Percentiles rank a stretch among this genome's conserved stretches.
phyloP scores from a whole-genome alignment of 2,329 filamentous ascomycete species.

The Exophiala sp. region DNA sequence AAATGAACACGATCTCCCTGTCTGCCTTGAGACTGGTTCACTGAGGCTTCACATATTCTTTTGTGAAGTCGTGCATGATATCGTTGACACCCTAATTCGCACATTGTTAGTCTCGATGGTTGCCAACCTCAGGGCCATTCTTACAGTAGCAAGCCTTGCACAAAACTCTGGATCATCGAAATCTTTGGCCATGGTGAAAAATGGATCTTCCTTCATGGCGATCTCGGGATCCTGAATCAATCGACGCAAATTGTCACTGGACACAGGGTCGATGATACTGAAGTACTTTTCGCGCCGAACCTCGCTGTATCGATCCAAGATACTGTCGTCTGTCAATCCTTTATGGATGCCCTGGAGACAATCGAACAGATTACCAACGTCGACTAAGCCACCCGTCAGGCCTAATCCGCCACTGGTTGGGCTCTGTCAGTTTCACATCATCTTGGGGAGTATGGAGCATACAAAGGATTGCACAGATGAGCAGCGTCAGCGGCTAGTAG shows the following conservation, averaged over 20 bases:
- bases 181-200: constrained; percentile 34
- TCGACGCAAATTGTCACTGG: constrained; percentile 40
- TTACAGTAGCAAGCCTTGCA: constrained; percentile 4
- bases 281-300: constrained; percentile 39
- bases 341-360: constrained; percentile 48
- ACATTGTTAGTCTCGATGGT: not conserved
- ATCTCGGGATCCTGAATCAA: constrained; percentile 35
- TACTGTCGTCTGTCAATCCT: constrained; percentile 36
- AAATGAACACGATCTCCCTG: too few relatives aligned
- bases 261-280: constrained; percentile 38
- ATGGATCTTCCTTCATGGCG: constrained; percentile 35
- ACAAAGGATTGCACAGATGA: constrained; percentile 47
- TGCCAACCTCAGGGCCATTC: not conserved
- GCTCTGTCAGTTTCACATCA: not conserved
- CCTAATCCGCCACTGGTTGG: constrained; percentile 57
- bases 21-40: too few relatives aligned
- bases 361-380: constrained; percentile 59
- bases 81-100: not conserved
- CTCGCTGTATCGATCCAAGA: constrained; percentile 43
- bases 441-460: not conserved
- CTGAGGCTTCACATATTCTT: not conserved
- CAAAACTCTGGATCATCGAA: constrained; percentile 1
- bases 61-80: constrained; percentile 3
- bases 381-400: constrained; percentile 61
- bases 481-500: constrained; percentile 60